These are phyloP conservation scores for Hypoxylon sp. DNA, from an alignment of 2,329 filamentous ascomycete species.

Conservation along the genomic window DNA sequence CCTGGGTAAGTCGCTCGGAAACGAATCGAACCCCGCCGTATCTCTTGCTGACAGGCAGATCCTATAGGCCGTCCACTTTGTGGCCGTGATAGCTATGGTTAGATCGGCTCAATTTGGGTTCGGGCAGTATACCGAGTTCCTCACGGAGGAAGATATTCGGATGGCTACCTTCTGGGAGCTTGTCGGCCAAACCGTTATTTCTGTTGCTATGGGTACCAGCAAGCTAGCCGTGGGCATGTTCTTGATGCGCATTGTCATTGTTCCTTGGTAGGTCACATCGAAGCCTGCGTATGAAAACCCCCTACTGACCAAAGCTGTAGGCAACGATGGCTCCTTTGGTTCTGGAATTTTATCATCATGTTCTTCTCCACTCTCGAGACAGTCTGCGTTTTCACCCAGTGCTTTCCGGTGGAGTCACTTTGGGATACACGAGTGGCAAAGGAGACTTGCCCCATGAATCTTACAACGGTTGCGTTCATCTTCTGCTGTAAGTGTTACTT, in stretches of 20 bases:
- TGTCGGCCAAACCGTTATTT: constrained; percentile 22
- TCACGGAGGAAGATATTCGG: constrained; percentile 22
- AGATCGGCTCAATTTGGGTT: constrained; percentile 26
- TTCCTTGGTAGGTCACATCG: constrained; percentile 11
- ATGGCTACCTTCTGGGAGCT: constrained; percentile 28
- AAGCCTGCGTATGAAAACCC: neutral
- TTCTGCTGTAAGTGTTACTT: constrained; percentile 33
- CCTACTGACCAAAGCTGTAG: constrained; percentile 7
- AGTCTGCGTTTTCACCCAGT: constrained; percentile 30
- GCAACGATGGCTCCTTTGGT: constrained; percentile 34
- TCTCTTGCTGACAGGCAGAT: too few relatives aligned
- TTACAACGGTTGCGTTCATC: constrained; percentile 29
- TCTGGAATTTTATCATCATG: constrained; percentile 34
- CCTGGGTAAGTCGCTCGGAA: constrained; percentile 30
- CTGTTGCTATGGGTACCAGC: constrained; percentile 30
- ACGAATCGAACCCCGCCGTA: too few relatives aligned
- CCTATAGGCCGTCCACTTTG: too few relatives aligned
- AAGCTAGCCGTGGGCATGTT: constrained; percentile 31
- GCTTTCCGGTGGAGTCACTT: constrained; percentile 24
- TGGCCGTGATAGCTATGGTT: constrained; percentile 16
- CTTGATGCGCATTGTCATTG: constrained; percentile 31
- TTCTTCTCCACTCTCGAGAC: constrained; percentile 19
- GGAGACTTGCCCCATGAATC: constrained; percentile 22
- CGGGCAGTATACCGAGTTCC: constrained; percentile 29
- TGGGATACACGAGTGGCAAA: constrained; percentile 27